Evolutionary conservation across 2,329 filamentous ascomycete species (phyloP).

Genomic region (Sordariomycetes sp.): DNA sequence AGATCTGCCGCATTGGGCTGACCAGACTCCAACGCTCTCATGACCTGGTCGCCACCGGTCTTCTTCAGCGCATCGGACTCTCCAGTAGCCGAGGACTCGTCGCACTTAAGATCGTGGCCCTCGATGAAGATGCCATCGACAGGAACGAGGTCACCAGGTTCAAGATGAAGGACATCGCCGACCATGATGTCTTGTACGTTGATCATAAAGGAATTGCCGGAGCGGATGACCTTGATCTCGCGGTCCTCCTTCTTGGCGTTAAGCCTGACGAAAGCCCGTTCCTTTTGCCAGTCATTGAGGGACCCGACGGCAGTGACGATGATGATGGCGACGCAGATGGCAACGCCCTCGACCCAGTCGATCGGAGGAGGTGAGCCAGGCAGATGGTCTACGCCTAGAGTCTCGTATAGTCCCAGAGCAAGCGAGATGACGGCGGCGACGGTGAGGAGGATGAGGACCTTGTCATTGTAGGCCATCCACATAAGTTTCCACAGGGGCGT

Average conservation of each 20-base stretch:
- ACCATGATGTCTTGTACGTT: conserved; percentile 54
- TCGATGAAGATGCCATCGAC: conserved; percentile 57
- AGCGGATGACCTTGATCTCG: conserved; percentile 52
- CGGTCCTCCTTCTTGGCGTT: conserved; percentile 44
- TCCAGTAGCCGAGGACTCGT: conserved; percentile 61
- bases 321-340: conserved; percentile 8
- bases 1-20: conserved; percentile 24
- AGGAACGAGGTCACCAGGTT: conserved; percentile 56
- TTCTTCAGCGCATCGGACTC: conserved; percentile 63
- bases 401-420: conserved; percentile 56
- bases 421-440: conserved; percentile 56
- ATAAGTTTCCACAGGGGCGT: conserved; percentile 41
- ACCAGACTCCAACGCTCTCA: conserved; percentile 29
- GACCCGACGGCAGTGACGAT: conserved; percentile 41
- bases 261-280: conserved; percentile 49
- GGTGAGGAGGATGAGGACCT: conserved; percentile 56
- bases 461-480: conserved; percentile 63
- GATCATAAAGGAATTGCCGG: conserved; percentile 48
- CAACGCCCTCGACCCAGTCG: conserved; percentile 13
- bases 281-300: conserved; percentile 55
- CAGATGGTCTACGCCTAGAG: conserved; percentile 31
- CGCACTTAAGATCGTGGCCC: conserved; percentile 40
- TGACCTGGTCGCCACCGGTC: conserved; percentile 37
- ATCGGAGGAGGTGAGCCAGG: conserved; percentile 5
- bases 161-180: conserved; percentile 55